Evolutionary conservation across 2,329 filamentous ascomycete genomes (phyloP), one percentile per base, ranked within the genome.

Genomic region (Aspergillus sclerotialis): DNA sequence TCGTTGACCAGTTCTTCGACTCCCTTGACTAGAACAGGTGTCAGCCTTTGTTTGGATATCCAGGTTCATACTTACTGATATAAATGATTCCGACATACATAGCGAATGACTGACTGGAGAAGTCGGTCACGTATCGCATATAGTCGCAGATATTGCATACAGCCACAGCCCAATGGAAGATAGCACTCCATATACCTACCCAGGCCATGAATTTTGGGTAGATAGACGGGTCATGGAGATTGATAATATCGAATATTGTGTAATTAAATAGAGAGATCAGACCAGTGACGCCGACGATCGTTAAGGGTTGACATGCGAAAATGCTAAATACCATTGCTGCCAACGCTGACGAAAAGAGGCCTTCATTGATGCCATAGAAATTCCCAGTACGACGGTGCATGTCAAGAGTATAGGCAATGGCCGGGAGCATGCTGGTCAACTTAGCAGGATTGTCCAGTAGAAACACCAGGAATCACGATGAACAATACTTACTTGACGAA

Each of bases 71-170:
- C 60, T 21, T 53, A 66, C 59, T 58, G 46, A 72, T 65, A 39
- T 75, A 74, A 32, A 74, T 72, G 35, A 73, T 72, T 12, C 68
- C 70, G 10, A 74, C 69, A 44, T 75, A 74, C 47, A 71, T 61
- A 34, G 68, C 69, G 37, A 75, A 75, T 0, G 64, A 60, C 36
- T 73, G 64, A 35, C 66, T 70, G 2, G 68, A 72, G 39, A 75
- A 75, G 38, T 73, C 69, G 2, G 71, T 75, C 18, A 75, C 69
- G 42, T 73, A 74, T 4, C 70, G 65, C 70, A 75, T 73, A 45
- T 73, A 74, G 46, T 75, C 68, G 49, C 69, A 72, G 28, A 61
- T 56, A 39, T 75, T 75, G 38, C 63, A 64, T 23, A 73, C 53
- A 0, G 70, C 64, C 7, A 69, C 64, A n/a, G 73, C 56, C 70